Conservation (phyloP, 352 stramenopile species). For the Phytophthora pini region DNA sequence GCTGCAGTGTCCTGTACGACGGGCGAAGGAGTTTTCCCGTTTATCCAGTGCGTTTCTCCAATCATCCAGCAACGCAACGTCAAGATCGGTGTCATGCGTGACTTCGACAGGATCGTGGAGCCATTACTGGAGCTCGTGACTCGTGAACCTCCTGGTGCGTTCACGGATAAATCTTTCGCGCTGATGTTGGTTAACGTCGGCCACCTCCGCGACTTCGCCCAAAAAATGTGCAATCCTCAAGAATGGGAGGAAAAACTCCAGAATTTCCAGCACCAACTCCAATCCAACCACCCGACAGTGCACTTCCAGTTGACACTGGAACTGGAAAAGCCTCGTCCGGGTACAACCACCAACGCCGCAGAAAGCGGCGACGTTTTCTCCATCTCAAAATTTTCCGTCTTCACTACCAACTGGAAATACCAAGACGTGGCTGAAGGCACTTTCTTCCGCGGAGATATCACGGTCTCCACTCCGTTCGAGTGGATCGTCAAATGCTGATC, state of each 20-base stretch:
- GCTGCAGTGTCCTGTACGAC: constrained; percentile 33
- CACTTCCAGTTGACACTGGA: constrained; percentile 53
- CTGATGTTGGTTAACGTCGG: constrained; percentile 48
- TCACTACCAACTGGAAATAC: constrained; percentile 47
- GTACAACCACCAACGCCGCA: constrained; percentile 12
- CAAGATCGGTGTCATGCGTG: constrained; percentile 47
- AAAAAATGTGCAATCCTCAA: constrained; percentile 24
- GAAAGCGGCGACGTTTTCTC: constrained; percentile 22
- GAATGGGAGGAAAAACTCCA: constrained; percentile 39
- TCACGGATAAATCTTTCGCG: constrained; percentile 38
- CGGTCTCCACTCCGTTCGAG: constrained; percentile 31
- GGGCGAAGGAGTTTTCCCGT: constrained; percentile 30
- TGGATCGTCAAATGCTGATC: constrained; percentile 36
- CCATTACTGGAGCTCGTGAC: constrained; percentile 37
- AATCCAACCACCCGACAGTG: constrained; percentile 38
- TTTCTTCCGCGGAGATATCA: constrained; percentile 53
- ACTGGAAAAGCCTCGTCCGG: constrained; percentile 30
- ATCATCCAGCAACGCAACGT: constrained; percentile 49
- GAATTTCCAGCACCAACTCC: constrained; percentile 21
- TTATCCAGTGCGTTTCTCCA: constrained; percentile 32
- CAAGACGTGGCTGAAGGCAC: constrained; percentile 46
- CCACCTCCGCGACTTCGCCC: constrained; percentile 34
- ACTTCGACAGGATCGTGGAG: constrained; percentile 41
- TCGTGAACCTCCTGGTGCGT: constrained; percentile 25
- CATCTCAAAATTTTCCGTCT: constrained; percentile 52